Conservation (phyloP, 768 basidiomycete species). For the Mycena venus region DNA sequence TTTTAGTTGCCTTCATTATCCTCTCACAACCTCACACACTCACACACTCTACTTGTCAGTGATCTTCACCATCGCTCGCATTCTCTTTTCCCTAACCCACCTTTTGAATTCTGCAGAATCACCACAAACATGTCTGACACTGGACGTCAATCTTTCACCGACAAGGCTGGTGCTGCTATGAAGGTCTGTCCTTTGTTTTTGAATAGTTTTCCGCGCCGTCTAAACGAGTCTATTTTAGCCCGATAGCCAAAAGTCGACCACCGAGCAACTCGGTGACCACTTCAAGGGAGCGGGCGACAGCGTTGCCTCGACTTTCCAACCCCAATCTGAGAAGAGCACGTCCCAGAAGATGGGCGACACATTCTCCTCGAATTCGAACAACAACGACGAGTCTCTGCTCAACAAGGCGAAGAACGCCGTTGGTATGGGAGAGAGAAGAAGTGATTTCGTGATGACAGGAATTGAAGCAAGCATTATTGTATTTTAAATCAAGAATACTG, state of each 20-base stretch:
- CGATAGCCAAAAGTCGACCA: too few species aligned
- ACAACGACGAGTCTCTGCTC: too few species aligned
- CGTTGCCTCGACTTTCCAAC: slow-evolving; percentile 61
- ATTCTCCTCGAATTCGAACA: too few species aligned
- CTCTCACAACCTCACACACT: neutral
- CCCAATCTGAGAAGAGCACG: too few species aligned
- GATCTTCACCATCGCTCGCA: neutral
- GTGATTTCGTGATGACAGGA: neutral
- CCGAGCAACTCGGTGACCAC: slow-evolving; percentile 64
- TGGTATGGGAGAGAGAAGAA: slow-evolving; percentile 59
- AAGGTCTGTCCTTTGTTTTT: slow-evolving; percentile 57
- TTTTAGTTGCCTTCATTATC: neutral
- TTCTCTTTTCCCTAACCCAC: neutral
- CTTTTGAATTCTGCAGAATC: too few species aligned
- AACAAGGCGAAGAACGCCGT: too few species aligned
- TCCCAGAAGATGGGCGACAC: too few species aligned
- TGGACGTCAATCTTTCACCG: slow-evolving; percentile 69
- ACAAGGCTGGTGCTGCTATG: slow-evolving; percentile 64
- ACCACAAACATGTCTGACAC: slow-evolving; percentile 64
- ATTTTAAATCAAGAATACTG: neutral
- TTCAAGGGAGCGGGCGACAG: slow-evolving; percentile 64
- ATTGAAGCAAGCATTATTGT: neutral
- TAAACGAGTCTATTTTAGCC: slow-evolving; percentile 50
- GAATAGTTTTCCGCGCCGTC: neutral
- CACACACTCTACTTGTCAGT: neutral